phyloP scores from a whole-genome alignment of 495 filamentous ascomycete genomes.

The Aspergillus leporis region DNA sequence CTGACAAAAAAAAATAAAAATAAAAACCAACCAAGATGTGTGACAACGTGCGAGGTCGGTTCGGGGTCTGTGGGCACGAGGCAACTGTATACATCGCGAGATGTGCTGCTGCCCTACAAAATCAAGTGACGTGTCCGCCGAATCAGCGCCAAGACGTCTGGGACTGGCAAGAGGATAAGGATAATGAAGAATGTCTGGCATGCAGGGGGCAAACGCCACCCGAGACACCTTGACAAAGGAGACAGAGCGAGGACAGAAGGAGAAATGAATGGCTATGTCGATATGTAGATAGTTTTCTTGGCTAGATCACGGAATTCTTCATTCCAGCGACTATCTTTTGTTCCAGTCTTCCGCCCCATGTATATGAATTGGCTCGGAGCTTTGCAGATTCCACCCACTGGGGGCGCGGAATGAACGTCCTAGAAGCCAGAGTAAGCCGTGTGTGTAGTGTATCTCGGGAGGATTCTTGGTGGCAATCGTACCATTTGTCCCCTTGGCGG shows the following conservation, averaged over 20 bases:
- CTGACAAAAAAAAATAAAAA: background rate
- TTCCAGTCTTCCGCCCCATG: conserved; percentile 23
- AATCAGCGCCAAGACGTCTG: conserved; percentile 23
- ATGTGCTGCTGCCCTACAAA: conserved; percentile 22
- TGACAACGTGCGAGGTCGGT: conserved; percentile 23
- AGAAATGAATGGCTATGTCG: background rate
- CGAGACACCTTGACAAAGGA: conserved; percentile 18
- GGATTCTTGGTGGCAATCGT: conserved; percentile 1
- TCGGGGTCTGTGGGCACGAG: conserved; percentile 23
- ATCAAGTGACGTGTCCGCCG: conserved; percentile 20
- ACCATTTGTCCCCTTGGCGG: conserved; percentile 25
- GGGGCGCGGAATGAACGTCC: conserved; percentile 22
- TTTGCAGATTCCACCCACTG: conserved; percentile 23
- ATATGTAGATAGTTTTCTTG: background rate
- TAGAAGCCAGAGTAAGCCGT: conserved; percentile 10
- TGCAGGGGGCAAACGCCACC: conserved; percentile 24
- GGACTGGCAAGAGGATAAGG: conserved; percentile 27
- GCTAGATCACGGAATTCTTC: background rate
- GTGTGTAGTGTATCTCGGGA: background rate
- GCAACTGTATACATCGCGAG: conserved; percentile 26
- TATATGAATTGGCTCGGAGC: conserved; percentile 18
- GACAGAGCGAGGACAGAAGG: background rate
- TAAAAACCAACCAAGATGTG: conserved; percentile 13
- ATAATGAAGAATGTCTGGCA: conserved; percentile 20
- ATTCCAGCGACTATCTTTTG: conserved; percentile 10